Evolutionary conservation across 345 rosid species (phyloP).

Genomic region (Moricandia arvensis): DNA sequence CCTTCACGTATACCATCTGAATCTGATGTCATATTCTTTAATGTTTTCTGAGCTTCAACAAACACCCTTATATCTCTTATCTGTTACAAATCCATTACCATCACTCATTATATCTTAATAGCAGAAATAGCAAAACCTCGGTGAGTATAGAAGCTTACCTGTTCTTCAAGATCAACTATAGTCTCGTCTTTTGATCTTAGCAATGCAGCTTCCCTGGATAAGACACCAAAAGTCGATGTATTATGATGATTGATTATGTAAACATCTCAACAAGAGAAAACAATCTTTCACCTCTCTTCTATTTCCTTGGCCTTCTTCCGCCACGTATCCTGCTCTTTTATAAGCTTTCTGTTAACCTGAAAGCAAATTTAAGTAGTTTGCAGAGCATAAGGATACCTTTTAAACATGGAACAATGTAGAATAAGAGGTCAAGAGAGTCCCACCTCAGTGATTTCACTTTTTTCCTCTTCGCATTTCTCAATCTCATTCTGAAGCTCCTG

Average conservation of each 20-base stretch:
- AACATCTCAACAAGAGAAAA: not conserved
- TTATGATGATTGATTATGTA: not conserved
- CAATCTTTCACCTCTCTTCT: constrained; percentile 62
- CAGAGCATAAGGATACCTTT: not conserved
- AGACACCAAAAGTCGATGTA: not conserved
- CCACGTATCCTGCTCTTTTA: constrained; percentile 73
- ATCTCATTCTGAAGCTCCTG: constrained; percentile 63
- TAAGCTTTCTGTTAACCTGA: constrained; percentile 66
- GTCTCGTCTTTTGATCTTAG: constrained; percentile 53
- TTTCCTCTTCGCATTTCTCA: constrained; percentile 61
- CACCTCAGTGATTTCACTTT: constrained; percentile 65
- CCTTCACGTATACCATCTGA: constrained; percentile 61
- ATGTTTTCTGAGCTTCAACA: constrained; percentile 74
- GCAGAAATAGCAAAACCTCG: not conserved
- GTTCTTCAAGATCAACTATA: constrained; percentile 76
- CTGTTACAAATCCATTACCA: constrained; percentile 40
- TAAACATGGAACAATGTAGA: constrained; percentile 1
- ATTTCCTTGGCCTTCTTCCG: constrained; percentile 62
- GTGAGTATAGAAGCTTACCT: constrained; percentile 44
- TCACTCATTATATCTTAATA: not conserved
- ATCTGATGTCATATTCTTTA: constrained; percentile 48
- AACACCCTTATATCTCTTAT: constrained; percentile 74
- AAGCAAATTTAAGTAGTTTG: not conserved
- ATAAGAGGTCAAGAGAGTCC: too few relatives aligned
- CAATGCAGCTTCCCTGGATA: constrained; percentile 49